phyloP scores from a whole-genome alignment of 2,329 filamentous ascomycete genomes.

The Trichophaea hybrida region DNA sequence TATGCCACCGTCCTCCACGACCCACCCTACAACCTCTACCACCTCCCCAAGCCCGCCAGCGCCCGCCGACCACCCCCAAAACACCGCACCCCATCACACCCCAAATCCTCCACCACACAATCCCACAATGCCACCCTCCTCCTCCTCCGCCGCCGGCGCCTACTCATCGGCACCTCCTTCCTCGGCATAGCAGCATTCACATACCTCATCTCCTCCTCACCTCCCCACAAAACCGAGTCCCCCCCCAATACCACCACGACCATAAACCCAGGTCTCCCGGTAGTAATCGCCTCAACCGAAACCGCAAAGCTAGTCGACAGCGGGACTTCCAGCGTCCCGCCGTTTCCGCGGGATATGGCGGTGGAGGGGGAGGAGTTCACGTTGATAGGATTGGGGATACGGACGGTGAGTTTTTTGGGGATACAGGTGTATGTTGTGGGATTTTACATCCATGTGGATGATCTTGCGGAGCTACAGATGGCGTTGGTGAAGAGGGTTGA shows the following conservation, averaged over 20 bases:
- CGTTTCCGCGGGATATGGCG: slow-evolving; percentile 40
- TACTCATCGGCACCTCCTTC: slow-evolving; percentile 7
- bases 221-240: slow-evolving; percentile 10
- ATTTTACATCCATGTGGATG: slow-evolving; percentile 72
- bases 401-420: slow-evolving; percentile 74
- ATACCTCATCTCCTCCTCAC: slow-evolving; percentile 6
- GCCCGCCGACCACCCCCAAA: neutral
- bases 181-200: slow-evolving; percentile 8
- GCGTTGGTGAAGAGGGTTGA: slow-evolving; percentile 60
- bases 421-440: slow-evolving; percentile 94
- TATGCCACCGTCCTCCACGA: slow-evolving; percentile 4
- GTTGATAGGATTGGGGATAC: slow-evolving; percentile 71
- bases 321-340: slow-evolving; percentile 63
- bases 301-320: slow-evolving; percentile 61
- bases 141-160: slow-evolving; percentile 7
- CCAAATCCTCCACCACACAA: neutral
- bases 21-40: neutral
- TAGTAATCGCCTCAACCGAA: neutral
- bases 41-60: neutral
- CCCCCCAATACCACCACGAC: neutral
- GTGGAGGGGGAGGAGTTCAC: slow-evolving; percentile 45
- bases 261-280: neutral
- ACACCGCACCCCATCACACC: neutral
- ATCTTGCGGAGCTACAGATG: slow-evolving; percentile 67
- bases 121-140: neutral